A percentile compares a stretch with the other conserved stretches of the same genome.
phyloP scores from a whole-genome alignment of 2,329 filamentous ascomycete genomes.

The Pseudopyricularia cyperi region DNA sequence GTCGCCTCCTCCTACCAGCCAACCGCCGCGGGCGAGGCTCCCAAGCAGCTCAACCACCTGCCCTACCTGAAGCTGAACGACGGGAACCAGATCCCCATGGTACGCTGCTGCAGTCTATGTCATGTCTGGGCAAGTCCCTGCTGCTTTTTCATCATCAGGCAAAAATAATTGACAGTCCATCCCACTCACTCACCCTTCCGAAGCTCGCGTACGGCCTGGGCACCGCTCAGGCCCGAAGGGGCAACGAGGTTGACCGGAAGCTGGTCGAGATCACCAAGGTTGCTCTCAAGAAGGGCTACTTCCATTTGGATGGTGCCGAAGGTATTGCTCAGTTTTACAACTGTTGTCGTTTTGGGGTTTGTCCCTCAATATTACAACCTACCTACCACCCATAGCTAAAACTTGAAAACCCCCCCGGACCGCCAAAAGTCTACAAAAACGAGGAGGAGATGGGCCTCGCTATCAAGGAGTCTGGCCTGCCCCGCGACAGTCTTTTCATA shows the following conservation, averaged over 20 bases:
- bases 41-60: constrained; percentile 28
- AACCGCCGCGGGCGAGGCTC: constrained; percentile 22
- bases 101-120: constrained; percentile 12
- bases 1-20: constrained; percentile 23
- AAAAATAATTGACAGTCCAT: too few relatives aligned
- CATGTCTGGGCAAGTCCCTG: too few relatives aligned
- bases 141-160: too few relatives aligned
- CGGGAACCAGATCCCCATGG: constrained; percentile 59
- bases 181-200: too few relatives aligned
- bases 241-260: constrained; percentile 15
- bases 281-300: constrained; percentile 57
- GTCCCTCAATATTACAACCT: background rate
- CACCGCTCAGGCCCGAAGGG: constrained; percentile 33
- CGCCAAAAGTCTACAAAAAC: constrained; percentile 41
- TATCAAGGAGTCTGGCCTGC: constrained; percentile 52
- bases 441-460: constrained; percentile 59
- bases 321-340: constrained; percentile 21
- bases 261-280: constrained; percentile 36
- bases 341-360: background rate
- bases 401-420: background rate
- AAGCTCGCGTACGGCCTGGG: constrained; percentile 62
- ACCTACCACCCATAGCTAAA: too few relatives aligned
- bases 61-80: constrained; percentile 59
- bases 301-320: constrained; percentile 65
- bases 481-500: constrained; percentile 57